A percentile compares a stretch with the other conserved stretches of the same genome.
These are phyloP conservation scores for Stemphylium beticola DNA, from an alignment of 2,329 filamentous ascomycete species.

Conservation along the genomic window DNA sequence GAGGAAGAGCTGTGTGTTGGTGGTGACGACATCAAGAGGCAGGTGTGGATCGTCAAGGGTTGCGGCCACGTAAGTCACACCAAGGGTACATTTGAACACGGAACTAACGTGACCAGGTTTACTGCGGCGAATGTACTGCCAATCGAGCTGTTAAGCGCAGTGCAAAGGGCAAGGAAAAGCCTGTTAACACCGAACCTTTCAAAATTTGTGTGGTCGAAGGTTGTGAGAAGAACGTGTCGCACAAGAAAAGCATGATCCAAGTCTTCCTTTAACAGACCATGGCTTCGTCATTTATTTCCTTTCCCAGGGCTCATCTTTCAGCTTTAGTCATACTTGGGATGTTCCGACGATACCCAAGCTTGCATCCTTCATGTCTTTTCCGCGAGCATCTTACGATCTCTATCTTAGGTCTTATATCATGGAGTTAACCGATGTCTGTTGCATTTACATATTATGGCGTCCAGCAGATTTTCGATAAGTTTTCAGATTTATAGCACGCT, in stretches of 20 bases:
- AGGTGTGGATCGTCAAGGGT: constrained; percentile 89
- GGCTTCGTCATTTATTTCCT: background rate
- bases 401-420: background rate
- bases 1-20: constrained; percentile 82
- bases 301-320: background rate
- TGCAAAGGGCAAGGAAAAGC: constrained; percentile 50
- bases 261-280: constrained; percentile 45
- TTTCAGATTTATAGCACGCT: background rate
- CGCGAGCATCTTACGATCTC: background rate
- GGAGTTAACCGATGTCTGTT: constrained; percentile 9
- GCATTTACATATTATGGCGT: constrained; percentile 29
- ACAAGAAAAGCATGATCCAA: constrained; percentile 49
- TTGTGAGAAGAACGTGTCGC: constrained; percentile 47
- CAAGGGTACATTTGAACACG: background rate
- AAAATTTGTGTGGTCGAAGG: constrained; percentile 55
- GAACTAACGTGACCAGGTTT: constrained; percentile 49
- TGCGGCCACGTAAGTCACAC: constrained; percentile 82
- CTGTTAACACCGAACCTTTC: constrained; percentile 46
- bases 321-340: constrained; percentile 8
- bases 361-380: constrained; percentile 3
- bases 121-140: constrained; percentile 59
- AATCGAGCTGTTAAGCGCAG: constrained; percentile 47
- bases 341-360: constrained; percentile 19
- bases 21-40: constrained; percentile 70
- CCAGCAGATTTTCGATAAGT: background rate